Percentiles rank a stretch among this genome's conserved stretches.
These are phyloP conservation scores for Fraxinus ornus DNA, from an alignment of 305 asterid species.

Conservation along the genomic window DNA sequence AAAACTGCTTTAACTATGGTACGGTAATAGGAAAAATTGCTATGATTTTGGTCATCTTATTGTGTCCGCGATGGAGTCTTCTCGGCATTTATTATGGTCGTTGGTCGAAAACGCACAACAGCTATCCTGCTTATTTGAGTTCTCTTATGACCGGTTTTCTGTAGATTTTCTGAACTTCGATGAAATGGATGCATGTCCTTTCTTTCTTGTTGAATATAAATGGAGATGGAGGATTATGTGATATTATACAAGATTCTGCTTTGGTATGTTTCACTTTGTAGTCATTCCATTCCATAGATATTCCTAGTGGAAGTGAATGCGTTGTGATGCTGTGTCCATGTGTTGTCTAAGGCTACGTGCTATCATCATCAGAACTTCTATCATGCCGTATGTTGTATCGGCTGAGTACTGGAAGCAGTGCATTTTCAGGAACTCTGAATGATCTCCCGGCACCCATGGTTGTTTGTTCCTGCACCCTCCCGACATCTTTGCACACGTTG, in stretches of 20 bases:
- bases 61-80: background rate
- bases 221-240: constrained; percentile 11
- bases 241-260: background rate
- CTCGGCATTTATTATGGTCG: background rate
- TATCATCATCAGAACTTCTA: constrained; percentile 50
- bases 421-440: constrained; percentile 43
- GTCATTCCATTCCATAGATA: constrained; percentile 3
- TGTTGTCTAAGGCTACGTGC: constrained; percentile 29
- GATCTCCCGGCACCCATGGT: constrained; percentile 49
- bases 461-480: constrained; percentile 53
- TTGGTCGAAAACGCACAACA: constrained; percentile 16
- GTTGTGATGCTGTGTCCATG: background rate
- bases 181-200: constrained; percentile 1
- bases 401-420: constrained; percentile 43
- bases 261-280: constrained; percentile 15
- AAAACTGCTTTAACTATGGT: constrained; percentile 8
- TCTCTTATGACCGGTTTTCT: background rate
- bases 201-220: background rate
- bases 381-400: constrained; percentile 41
- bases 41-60: background rate
- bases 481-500: constrained; percentile 62
- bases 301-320: background rate
- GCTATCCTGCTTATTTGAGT: constrained; percentile 21
- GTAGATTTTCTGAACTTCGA: background rate
- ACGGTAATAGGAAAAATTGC: background rate